Evolutionary conservation across 352 stramenopile genomes (phyloP).

Genomic region (Pythium utonaiense): DNA sequence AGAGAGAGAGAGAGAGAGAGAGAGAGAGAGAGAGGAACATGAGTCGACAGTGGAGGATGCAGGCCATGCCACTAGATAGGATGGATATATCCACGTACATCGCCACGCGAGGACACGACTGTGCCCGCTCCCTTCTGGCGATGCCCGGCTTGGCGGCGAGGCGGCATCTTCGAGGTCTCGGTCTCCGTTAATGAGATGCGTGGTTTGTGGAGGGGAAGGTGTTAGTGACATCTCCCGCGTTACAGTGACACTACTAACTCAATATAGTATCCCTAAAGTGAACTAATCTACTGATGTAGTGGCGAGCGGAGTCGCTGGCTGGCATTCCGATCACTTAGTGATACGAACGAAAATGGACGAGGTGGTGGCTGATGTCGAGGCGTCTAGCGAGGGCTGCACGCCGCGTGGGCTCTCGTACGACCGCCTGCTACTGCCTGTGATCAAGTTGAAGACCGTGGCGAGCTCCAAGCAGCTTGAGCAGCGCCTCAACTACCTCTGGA

Average conservation of each 20-base stretch:
- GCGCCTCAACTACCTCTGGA: conserved; percentile 68
- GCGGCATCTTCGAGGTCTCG: conserved; percentile 9
- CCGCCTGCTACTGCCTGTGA: conserved; percentile 36
- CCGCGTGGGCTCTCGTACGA: not conserved
- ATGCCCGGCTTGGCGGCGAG: conserved; percentile 45
- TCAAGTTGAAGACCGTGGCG: conserved; percentile 31
- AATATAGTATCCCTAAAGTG: no score
- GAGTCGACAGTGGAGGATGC: not conserved
- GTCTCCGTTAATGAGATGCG: not conserved
- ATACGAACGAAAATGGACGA: not conserved
- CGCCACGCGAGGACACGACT: conserved; percentile 78
- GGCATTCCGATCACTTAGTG: not conserved
- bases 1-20: no score
- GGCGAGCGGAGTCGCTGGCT: not conserved
- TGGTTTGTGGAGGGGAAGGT: not conserved
- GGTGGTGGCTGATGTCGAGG: not conserved
- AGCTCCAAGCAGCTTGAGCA: conserved; percentile 62
- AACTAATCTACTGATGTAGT: conserved; percentile 3
- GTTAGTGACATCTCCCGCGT: conserved; percentile 13
- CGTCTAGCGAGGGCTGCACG: not conserved
- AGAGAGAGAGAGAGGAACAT: not conserved
- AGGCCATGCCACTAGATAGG: not conserved
- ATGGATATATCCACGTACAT: conserved; percentile 36
- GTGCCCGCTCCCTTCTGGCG: conserved; percentile 86
- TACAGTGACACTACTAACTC: conserved; percentile 3